Conservation (phyloP, 495 filamentous ascomycete genomes). For the Penicillium salamii region DNA sequence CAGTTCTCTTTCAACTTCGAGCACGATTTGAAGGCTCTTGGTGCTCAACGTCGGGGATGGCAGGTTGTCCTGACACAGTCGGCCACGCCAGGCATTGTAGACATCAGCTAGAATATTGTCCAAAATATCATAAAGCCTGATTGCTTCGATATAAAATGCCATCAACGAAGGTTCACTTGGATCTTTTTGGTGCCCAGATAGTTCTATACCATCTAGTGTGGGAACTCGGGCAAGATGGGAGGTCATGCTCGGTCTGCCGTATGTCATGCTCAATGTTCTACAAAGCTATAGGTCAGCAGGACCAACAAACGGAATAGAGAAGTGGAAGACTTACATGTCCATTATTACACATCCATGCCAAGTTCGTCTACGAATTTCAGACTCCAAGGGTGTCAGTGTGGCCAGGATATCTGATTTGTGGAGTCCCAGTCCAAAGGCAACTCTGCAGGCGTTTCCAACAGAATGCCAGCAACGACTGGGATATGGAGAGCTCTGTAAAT, state of each 20-base stretch:
- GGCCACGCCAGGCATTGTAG: constrained; percentile 3
- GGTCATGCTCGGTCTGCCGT: constrained; percentile 34
- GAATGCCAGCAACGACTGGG: constrained; percentile 41
- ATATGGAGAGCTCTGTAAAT: constrained; percentile 35
- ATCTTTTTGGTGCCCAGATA: too few relatives aligned
- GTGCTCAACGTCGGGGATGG: too few relatives aligned
- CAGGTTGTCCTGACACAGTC: too few relatives aligned
- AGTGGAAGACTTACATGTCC: constrained; percentile 25
- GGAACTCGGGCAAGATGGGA: background rate
- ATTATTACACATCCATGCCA: constrained; percentile 44
- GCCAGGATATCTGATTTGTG: constrained; percentile 16
- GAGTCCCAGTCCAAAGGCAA: constrained; percentile 37
- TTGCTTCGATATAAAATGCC: constrained; percentile 22
- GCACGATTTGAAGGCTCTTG: constrained; percentile 1
- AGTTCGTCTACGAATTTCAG: constrained; percentile 33
- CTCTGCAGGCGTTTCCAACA: constrained; percentile 33
- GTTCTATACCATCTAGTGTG: too few relatives aligned
- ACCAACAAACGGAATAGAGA: background rate
- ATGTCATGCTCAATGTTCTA: constrained; percentile 30
- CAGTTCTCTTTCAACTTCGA: constrained; percentile 7
- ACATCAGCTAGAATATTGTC: constrained; percentile 13
- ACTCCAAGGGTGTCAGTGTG: constrained; percentile 17
- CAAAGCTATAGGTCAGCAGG: background rate
- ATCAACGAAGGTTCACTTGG: constrained; percentile 11
- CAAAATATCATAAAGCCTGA: constrained; percentile 23